Base-by-base conservation (phyloP, 2,329 filamentous ascomycete species). In the Nemania abortiva region DNA sequence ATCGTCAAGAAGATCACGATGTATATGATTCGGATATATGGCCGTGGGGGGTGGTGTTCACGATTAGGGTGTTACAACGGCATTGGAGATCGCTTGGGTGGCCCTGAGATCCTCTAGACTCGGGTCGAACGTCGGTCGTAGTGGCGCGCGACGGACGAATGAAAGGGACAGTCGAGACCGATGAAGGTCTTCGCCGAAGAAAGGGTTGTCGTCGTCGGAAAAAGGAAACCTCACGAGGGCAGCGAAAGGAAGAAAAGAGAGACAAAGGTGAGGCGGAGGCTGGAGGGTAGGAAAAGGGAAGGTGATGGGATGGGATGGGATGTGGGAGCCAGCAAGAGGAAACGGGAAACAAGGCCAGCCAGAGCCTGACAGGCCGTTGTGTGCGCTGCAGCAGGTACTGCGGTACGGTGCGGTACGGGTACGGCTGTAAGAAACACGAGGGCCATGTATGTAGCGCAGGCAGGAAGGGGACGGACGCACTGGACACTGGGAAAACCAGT, bases 161-260 rank as follows among this genome's bases (percentile, higher is more conserved):
- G 63, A 65, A 72, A 70, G 69, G 68, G 68, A 74, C 71, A 74
- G 68, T 73, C 69, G 68, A 71, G 73, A 72, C 72, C 73, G 49
- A 64, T 61, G 29, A 68, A 70, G 69, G 71, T 73, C 65, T 70
- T 70, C 71, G 74, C 70, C 76, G 74, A 72, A 73, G 58, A 72
- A 71, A 68, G 60, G 47, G 69, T 77, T 78, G 77, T 78, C 77
- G 75, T 79, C 76, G 74, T 34, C 31, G 57, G 59, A 74, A 76
- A 47, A 75, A 72, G 74, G 72, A 63, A 72, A 74, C 76, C 77
- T 79, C 73, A 76, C 75, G 76, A 75, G 72, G 75, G 77, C 77
- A 75, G 76, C 77, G 71, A 75, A 74, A 70, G 70, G 70, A 73
- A 75, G 72, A 74, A 73, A 74, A 69, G 76, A 79, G 70, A 73